Evolutionary conservation across 345 rosid species (phyloP), one percentile per base, ranked within the genome.

Genomic region (Angophora floribunda): DNA sequence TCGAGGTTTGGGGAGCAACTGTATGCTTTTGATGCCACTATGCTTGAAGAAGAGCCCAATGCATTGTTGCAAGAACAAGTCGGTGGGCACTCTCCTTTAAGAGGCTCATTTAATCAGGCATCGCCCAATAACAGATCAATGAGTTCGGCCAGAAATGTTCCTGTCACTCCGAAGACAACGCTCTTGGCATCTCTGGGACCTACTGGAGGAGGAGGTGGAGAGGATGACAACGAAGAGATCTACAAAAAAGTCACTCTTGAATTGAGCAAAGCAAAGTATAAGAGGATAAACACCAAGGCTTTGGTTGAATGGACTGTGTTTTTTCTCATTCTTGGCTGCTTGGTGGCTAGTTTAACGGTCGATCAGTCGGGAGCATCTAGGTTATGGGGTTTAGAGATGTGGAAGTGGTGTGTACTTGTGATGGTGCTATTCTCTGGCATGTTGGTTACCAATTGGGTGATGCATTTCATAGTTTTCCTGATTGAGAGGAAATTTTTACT

Each of bases 331-430:
- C 61, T 91, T 9, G 91, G 90, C 10, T 87, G 92, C 90, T 88
- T 96, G 89, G 90, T 94, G 52, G 96, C 96, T 89, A 92, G 97
- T 91, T 93, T 95, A 89, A 94, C 95, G 6, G 41, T 90, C 41
- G 90, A 93, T 13, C 86, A 59, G 85, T 75, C 93, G 89, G 82
- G 93, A 63, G 86, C 89, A 85, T 28, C 63, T 79, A 51, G 4
- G 65, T 53, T 94, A 87, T 95, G 96, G 97, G 96, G 94, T 7
- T 89, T 97, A 89, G 90, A 92, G 90, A 44, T 94, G 13, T 96
- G 99, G 99, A 96, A 95, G 88, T 96, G 99, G 99, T 94, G 92
- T 85, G 94, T 96, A 51, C 95, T 97, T 89, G 95, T 92, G 90
- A 90, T 95, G 94, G 99, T 96, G 45, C 93, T 92, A 79, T 90